Evolutionary conservation across 106 monocot genomes (phyloP).

Genomic region (Acorus calamus): DNA sequence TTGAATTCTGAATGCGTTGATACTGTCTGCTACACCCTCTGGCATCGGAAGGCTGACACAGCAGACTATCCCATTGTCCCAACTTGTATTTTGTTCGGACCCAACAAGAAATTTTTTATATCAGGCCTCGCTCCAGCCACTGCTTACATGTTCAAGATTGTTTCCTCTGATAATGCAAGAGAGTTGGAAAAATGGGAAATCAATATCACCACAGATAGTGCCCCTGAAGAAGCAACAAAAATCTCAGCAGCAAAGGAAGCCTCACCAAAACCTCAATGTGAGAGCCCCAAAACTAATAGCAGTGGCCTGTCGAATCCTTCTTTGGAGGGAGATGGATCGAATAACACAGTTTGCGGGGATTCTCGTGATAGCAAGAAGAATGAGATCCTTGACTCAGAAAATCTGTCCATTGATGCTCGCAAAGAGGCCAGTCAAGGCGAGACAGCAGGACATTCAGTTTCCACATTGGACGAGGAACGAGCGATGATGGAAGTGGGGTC

Average conservation of each 20-base stretch:
- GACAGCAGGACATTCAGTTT: constrained; percentile 25
- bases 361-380: constrained; percentile 39
- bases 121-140: constrained; percentile 28
- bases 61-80: constrained; percentile 27
- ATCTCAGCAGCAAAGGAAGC: constrained; percentile 1
- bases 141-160: constrained; percentile 29
- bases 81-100: constrained; percentile 17
- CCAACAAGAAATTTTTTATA: constrained; percentile 16
- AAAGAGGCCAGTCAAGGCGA: constrained; percentile 14
- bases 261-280: constrained; percentile 1
- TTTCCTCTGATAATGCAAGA: constrained; percentile 20
- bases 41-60: constrained; percentile 26
- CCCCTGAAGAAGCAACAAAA: constrained; percentile 11
- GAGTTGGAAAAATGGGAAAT: constrained; percentile 45
- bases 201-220: constrained; percentile 10
- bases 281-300: constrained; percentile 38
- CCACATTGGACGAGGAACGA: constrained; percentile 54
- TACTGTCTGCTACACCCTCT: constrained; percentile 26
- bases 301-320: constrained; percentile 45
- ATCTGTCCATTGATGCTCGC: constrained; percentile 3
- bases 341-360: constrained; percentile 14
- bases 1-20: constrained; percentile 9
- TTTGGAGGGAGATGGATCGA: constrained; percentile 53
- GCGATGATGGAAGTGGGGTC: background rate
- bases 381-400: constrained; percentile 18